These are phyloP conservation scores for Saccharomyces kudriavzevii DNA, from an alignment of 805 yeast species.

Conservation along the genomic window DNA sequence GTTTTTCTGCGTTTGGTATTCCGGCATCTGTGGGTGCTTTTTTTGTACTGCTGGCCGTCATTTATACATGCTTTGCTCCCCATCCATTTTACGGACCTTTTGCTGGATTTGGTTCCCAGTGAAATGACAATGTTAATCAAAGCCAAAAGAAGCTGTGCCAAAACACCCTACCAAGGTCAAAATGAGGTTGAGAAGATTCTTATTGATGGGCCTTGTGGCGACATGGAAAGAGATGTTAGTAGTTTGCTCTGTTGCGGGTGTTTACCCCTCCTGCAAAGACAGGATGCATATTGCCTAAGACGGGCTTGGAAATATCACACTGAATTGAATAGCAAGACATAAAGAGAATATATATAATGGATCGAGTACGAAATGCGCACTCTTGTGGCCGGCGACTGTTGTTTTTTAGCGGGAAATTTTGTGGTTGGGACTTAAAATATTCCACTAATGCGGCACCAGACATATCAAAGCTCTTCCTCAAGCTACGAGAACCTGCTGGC, in stretches of 20 bases:
- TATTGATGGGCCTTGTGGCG: neutral
- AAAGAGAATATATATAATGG: neutral
- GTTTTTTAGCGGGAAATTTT: neutral
- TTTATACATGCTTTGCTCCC: neutral
- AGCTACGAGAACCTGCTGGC: neutral
- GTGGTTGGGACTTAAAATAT: neutral
- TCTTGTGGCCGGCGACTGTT: neutral
- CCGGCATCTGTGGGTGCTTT: neutral
- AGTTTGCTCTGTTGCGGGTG: neutral
- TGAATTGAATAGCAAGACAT: neutral
- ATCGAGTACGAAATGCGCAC: neutral
- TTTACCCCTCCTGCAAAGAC: neutral
- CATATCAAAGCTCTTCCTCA: neutral
- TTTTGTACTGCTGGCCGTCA: neutral
- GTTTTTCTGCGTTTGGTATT: neutral
- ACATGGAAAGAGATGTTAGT: neutral
- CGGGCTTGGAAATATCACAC: neutral
- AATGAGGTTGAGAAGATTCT: neutral
- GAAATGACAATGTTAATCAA: neutral
- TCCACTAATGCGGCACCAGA: neutral
- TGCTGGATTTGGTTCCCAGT: neutral
- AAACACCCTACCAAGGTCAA: neutral
- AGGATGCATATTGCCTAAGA: neutral
- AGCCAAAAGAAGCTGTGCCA: neutral
- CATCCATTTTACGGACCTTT: neutral